phyloP scores from a whole-genome alignment of 116 monocot species.

The Papilionanthe hybrid region DNA sequence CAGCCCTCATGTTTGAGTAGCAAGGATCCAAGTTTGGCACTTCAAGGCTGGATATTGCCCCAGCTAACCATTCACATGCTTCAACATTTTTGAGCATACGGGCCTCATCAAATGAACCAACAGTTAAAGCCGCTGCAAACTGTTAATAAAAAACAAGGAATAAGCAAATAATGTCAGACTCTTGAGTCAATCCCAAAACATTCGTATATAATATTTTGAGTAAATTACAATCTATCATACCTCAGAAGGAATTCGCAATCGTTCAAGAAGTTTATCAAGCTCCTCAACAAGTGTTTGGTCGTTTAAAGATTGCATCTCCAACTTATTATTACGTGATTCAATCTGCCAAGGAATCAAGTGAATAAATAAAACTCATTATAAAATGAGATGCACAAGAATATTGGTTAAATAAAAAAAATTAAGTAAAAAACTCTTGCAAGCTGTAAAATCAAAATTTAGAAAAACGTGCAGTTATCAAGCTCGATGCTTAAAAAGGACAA shows the following conservation, averaged over 20 bases:
- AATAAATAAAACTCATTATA: not conserved
- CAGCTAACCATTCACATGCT: slow-evolving; percentile 96
- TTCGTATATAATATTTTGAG: not conserved
- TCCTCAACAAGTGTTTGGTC: slow-evolving; percentile 80
- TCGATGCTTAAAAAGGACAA: not conserved
- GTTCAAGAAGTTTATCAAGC: slow-evolving; percentile 86
- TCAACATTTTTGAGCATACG: slow-evolving; percentile 93
- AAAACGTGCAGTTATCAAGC: not conserved
- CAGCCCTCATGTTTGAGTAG: slow-evolving; percentile 86
- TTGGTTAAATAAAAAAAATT: not conserved
- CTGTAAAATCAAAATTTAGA: not conserved
- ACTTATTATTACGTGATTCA: slow-evolving; percentile 90
- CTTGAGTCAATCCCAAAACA: not conserved
- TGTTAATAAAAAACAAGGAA: slow-evolving; percentile 11
- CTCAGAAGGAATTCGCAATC: slow-evolving; percentile 81
- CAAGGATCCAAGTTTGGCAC: slow-evolving; percentile 76
- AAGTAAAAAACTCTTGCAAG: not conserved
- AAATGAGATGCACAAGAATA: not conserved
- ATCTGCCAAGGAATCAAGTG: slow-evolving; percentile 57
- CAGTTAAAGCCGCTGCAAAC: slow-evolving; percentile 83
- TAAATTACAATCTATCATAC: slow-evolving; percentile 24
- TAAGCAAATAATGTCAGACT: slow-evolving; percentile 4
- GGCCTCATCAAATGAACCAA: slow-evolving; percentile 90
- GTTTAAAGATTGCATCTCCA: slow-evolving; percentile 94
- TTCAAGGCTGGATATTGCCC: slow-evolving; percentile 69